Base-by-base conservation (phyloP, 345 rosid species). In the Populus pruinosa region DNA sequence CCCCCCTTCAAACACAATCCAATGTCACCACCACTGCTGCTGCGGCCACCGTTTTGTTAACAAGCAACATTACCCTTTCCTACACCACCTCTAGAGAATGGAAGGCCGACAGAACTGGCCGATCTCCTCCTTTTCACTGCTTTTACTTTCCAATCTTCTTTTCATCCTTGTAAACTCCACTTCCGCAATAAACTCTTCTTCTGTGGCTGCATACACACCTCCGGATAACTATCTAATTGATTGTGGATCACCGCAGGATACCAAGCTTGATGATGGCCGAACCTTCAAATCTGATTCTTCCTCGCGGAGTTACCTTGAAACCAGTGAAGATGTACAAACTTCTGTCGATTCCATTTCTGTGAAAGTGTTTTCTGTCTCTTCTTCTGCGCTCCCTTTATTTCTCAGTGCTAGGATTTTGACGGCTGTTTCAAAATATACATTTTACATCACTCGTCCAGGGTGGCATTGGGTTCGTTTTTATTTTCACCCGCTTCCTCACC, bases 381-480 rank as follows among this genome's bases (percentile, higher is more conserved):
- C 83, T 23, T 25, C 74, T 36, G 53, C 80, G 1, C 83, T 87
- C 23, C 88, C 84, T 25, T 25, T 95, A 29, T 90, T 76, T 75
- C 77, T 27, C 9, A 80, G 85, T 1, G 91, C 87, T 0, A 78
- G 97, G 69, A 87, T 95, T 49, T 90, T 95, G 74, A 50, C 82
- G 14, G 78, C 74, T 0, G 85, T 79, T 31, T 85, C 96, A 1
- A 82, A 56, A 6, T 91, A 89, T 76, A 81, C 86, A 1, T 85
- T 95, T 73, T 79, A 44, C 73, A 75, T 92, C 35, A 77, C 90
- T 29, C 83, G 80, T 5, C 87, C 85, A 1, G 97, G 97, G 1
- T 80, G 86, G 70, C 97, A 93, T 77, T 93, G 94, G 97, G 73
- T 95, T 78, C 95, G 92, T 14, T 95, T 95, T 79, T 86, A 95